A percentile compares a stretch with the other conserved stretches of the same genome.
These are phyloP conservation scores for Torrubiellomyces zombiae DNA, from an alignment of 2,329 filamentous ascomycete species.

Conservation along the genomic window DNA sequence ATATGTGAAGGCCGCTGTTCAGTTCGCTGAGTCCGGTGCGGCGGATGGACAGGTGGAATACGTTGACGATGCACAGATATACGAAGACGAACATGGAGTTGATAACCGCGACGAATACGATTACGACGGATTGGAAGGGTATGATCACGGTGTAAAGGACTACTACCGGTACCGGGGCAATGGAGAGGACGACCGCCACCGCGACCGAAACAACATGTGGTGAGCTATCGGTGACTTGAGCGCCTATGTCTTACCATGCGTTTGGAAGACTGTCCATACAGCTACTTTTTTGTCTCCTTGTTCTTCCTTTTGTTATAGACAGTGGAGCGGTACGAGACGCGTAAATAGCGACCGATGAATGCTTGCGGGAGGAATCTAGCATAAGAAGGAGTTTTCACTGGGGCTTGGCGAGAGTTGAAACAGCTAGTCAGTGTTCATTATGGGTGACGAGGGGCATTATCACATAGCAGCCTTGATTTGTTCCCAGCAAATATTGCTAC, in stretches of 20 bases:
- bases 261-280: too few species aligned
- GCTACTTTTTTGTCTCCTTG: slow-evolving; percentile 6
- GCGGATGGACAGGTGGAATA: slow-evolving; percentile 29
- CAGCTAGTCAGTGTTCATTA: too few species aligned
- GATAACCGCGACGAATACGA: slow-evolving; percentile 20
- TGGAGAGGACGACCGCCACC: slow-evolving; percentile 15
- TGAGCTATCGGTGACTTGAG: too few species aligned
- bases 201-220: slow-evolving; percentile 26
- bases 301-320: slow-evolving; percentile 7
- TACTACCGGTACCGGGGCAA: slow-evolving; percentile 23
- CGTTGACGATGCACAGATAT: slow-evolving; percentile 34
- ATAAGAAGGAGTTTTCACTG: slow-evolving; percentile 20
- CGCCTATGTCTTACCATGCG: too few species aligned
- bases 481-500: too few species aligned
- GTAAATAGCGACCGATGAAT: too few species aligned
- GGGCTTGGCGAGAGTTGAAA: too few species aligned
- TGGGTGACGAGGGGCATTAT: too few species aligned
- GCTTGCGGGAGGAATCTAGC: slow-evolving; percentile 13
- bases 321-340: too few species aligned
- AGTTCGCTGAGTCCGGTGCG: slow-evolving; percentile 27
- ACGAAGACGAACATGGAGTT: slow-evolving; percentile 32
- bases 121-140: slow-evolving; percentile 21
- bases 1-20: slow-evolving; percentile 20
- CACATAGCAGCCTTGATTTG: too few species aligned
- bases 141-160: slow-evolving; percentile 22